Base-by-base conservation (phyloP, 1,139 yeast species). In the Blastobotrys proliferans region DNA sequence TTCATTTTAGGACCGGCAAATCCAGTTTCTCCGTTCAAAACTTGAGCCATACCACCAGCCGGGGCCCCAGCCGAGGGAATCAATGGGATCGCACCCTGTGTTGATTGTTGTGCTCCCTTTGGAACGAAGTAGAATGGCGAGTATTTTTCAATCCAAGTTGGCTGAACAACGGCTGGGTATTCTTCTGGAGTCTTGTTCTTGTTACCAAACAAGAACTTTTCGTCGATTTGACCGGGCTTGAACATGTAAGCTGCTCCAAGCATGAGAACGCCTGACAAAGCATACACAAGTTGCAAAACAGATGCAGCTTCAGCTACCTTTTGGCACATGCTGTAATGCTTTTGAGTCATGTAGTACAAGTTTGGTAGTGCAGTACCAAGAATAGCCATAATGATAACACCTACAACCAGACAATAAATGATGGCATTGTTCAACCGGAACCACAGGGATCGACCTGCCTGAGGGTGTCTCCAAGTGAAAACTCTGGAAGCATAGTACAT, bases 381-480 rank as follows among this genome's bases (percentile, higher is more conserved):
- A 57, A 83, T 73, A 2, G 90, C 84, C 79, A 82, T 76, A 5
- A 71, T 74, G 37, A 83, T 72, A 41, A 83, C 69, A n/a, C 78
- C 79, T 37, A 72, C 45, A 22, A 83, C 90, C 41, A 80, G 50
- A 3, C 62, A 58, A 58, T 84, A 84, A 30, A 77, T 55, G 1
- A 61, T 42, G 37, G 73, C 58, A 83, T 83, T 79, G 33, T 68
- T 46, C 16, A 53, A 51, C 77, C 83, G 78, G 57, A 83, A 80
- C 39, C 72, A 56, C 44, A 61, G 66, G 38, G 77, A 63, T 20
- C 80, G 72, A 43, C 92, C 94, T 21, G 83, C 77, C 37, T 79
- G 82, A 3, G 94, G 94, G 57, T 84, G 94, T 58, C 85, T 70
- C 87, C 92, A 82, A 5, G 92, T 81, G 64, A 83, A 83, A 32